Evolutionary conservation across 2,329 filamentous ascomycete species (phyloP), one percentile per base, ranked within the genome.

Genomic region (Aspergillus neotritici): DNA sequence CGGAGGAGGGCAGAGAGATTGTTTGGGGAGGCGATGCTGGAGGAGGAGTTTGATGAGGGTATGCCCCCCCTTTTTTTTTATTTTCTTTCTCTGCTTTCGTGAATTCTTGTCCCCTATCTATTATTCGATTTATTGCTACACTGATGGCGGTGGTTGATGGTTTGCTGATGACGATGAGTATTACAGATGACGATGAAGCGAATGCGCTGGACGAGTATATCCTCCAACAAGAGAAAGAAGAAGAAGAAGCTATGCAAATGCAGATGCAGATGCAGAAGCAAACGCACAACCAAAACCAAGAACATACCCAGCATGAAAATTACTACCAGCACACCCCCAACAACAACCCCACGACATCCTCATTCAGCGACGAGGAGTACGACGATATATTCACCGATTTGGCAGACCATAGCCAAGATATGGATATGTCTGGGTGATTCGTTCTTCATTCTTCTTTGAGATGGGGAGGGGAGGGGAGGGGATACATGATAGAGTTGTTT

Each of bases 381-480:
- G 77, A 82, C 53, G 67, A 68, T 49, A 66, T 82, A 6, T 82
- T 95, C 60, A 77, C 79, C 69, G 80, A 87, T 52, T 60, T 86
- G 31, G 63, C 80, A 39, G 71, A 76, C n/a, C 65, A 73, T 14
- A 48, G 52, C 36, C 60, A 64, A 44, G 62, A 63, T 44, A 68
- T 69, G 63, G 67, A 70, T 47, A 65, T 65, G 58, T 67, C 65
- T 32, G 45, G 50, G 13, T 46, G 39, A 51, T 34, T 31, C 3
- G 8, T 37, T 40, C 14, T 31, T 36, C 12, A 11, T 16, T 12
- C 13, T 36, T 36, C 12, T 31, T 33, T 21, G 17, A 30, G 25
- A 14, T 29, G 1, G 9, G 10, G 8, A 3, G 31, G 44, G 31
- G 34, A n/a, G 35, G 21, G 17, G 7, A 8, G 21, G 21, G 3